Base-by-base conservation (phyloP, 2,329 filamentous ascomycete species). In the Rhytidhysteron rufulum region DNA sequence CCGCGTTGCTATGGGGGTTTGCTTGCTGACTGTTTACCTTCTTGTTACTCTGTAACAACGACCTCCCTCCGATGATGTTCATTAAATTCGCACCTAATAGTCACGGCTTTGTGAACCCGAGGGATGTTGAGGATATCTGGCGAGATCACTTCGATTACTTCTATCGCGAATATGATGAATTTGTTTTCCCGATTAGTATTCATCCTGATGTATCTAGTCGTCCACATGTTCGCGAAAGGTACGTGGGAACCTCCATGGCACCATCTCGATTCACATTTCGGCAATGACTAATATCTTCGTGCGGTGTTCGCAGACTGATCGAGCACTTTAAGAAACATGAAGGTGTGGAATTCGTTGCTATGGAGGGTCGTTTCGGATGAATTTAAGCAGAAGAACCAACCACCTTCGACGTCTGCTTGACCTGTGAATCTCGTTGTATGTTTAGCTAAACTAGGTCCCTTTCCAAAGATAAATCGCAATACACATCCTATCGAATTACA, bases 161-260 rank as follows among this genome's bases (percentile, higher is more conserved):
- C 54, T 88, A 88, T 58, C 72, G 83, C 20, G 83, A 88, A 60
- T 83, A 86, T 47, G 83, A 88, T 50, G 82, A 86, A 50, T 88
- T 88, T 46, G 77, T 87, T 38, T 88, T 88, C 51, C 84, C 85
- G 0, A 84, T 88, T 62, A 88, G 84, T 0, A 83, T 88, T 27
- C 85, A 88, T 60, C 85, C 85, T 0, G 85, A 88, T 52, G 62
- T 64, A 5, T 52, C 46, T 21, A 85, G 85, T 0, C 72, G 83
- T 15, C 85, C 85, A 1, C 85, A 88, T 62, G 85, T 81, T 0
- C 82, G 87, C 48, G 82, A 88, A 63, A 74, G 81, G 74, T 79
- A 60, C n/a, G n/a, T n/a, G n/a, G n/a, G n/a, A n/a, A n/a, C n/a
- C n/a, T n/a, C n/a, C n/a, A n/a, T n/a, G n/a, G n/a, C n/a, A n/a